These are phyloP conservation scores for Scedosporium dehoogii DNA, from an alignment of 2,329 filamentous ascomycete genomes.

Conservation along the genomic window DNA sequence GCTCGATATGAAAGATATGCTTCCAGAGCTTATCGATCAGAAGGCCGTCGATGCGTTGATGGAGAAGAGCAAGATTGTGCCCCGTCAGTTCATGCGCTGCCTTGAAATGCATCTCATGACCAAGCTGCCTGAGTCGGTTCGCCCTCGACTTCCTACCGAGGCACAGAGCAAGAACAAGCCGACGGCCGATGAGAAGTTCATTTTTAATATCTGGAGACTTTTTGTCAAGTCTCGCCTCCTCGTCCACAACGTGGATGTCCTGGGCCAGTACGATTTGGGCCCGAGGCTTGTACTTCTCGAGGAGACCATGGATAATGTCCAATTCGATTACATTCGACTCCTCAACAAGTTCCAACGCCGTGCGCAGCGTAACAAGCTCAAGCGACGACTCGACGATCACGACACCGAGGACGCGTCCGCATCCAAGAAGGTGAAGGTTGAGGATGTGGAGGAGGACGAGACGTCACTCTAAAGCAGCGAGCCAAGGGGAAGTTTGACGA, in stretches of 20 bases:
- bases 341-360: conserved; percentile 22
- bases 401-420: conserved; percentile 17
- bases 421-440: conserved; percentile 36
- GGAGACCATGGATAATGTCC: conserved; percentile 56
- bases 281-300: conserved; percentile 67
- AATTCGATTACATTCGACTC: conserved; percentile 63
- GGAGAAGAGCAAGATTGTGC: conserved; percentile 57
- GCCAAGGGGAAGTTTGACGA: background rate
- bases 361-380: conserved; percentile 16
- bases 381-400: conserved; percentile 28
- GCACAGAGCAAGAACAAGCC: conserved; percentile 27
- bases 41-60: conserved; percentile 47
- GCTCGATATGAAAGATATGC: conserved; percentile 27
- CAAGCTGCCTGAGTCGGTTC: conserved; percentile 43
- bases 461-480: background rate
- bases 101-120: conserved; percentile 68
- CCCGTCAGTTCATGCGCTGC: conserved; percentile 65
- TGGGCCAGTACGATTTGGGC: conserved; percentile 56
- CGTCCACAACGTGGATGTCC: conserved; percentile 59
- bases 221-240: conserved; percentile 71
- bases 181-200: conserved; percentile 19
- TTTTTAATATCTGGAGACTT: conserved; percentile 51
- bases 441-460: conserved; percentile 11
- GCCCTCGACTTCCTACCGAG: conserved; percentile 34
- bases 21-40: conserved; percentile 41